Base-by-base conservation (phyloP, 106 monocot species). In the Dactylorhiza incarnata region DNA sequence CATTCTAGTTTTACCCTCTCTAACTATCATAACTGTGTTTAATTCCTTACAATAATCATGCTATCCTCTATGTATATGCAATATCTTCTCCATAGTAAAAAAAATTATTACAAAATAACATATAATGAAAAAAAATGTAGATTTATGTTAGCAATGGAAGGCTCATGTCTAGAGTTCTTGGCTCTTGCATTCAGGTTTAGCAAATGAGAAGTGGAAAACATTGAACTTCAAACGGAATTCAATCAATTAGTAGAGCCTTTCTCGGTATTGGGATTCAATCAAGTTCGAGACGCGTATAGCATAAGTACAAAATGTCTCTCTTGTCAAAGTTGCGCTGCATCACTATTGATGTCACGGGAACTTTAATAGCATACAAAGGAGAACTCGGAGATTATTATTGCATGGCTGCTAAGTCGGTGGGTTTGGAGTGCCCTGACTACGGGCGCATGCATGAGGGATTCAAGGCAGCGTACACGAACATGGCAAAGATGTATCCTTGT, bases 301-400 rank as follows among this genome's bases (percentile, higher is more conserved):
- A 22, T 7, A 65, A 65, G 26, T n/a, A 29, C 45, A 72, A 37
- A 73, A 89, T 91, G 93, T 91, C 97, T 44, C 48, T 97, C 22
- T 77, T 94, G 69, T 85, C 89, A 23, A 97, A 88, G 84, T 74
- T 97, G 47, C 80, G 89, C 1, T 91, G 90, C 54, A 84, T 97
- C 48, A 97, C 97, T 13, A 52, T 97, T 22, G 97, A 97, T 82
- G 97, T 94, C 24, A 97, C 97, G 16, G 97, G 97, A 0, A 97
- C 97, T 77, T 79, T 97, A 14, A 80, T 97, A 45, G 97, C 97
- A 48, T 97, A 97, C 82, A 97, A 97, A 87, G 97, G 97, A 73
- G 86, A 97, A 59, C 91, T 97, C 62, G 97, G 97, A 48, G 97
- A 97, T 76, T 97, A 97, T 78, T 97, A 97, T 70, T 97, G 97